These are phyloP conservation scores for Metschnikowia santaceciliae DNA, from an alignment of 805 yeast species.

Conservation along the genomic window DNA sequence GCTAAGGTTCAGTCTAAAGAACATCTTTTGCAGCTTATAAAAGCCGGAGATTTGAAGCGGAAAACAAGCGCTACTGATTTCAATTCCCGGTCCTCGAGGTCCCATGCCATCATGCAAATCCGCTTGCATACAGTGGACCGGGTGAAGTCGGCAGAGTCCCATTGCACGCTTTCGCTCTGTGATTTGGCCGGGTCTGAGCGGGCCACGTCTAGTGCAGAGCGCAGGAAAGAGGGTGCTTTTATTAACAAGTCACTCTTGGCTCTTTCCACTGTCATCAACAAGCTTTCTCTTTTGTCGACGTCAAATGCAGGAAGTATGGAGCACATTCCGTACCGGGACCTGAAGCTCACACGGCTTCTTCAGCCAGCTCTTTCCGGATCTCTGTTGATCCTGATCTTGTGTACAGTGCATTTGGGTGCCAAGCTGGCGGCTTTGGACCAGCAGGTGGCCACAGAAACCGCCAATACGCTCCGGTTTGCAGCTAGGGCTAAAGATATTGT, in stretches of 20 bases:
- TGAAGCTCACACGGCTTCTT: slow-evolving; percentile 81
- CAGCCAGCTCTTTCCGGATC: slow-evolving; percentile 92
- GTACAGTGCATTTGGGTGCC: slow-evolving; percentile 73
- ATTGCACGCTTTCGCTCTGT: slow-evolving; percentile 75
- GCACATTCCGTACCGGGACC: slow-evolving; percentile 91
- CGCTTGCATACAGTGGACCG: slow-evolving; percentile 47
- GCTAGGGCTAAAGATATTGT: slow-evolving; percentile 86
- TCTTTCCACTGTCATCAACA: slow-evolving; percentile 86
- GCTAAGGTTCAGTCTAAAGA: slow-evolving; percentile 51
- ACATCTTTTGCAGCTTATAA: slow-evolving; percentile 58
- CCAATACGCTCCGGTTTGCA: slow-evolving; percentile 86
- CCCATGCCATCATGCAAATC: slow-evolving; percentile 84
- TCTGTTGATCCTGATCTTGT: slow-evolving; percentile 76
- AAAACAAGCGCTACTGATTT: slow-evolving; percentile 87
- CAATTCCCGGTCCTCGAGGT: slow-evolving; percentile 81
- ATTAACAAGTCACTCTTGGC: slow-evolving; percentile 90
- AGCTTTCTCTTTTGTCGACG: slow-evolving; percentile 46
- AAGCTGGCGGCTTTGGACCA: slow-evolving; percentile 23
- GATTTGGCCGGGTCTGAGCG: slow-evolving; percentile 97
- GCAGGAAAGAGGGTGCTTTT: slow-evolving; percentile 90
- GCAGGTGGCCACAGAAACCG: slow-evolving; percentile 66
- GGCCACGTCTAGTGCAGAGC: slow-evolving; percentile 61
- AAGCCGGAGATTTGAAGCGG: slow-evolving; percentile 68
- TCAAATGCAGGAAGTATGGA: slow-evolving; percentile 28
- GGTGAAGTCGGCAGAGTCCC: slow-evolving; percentile 34